Evolutionary conservation across 2,329 filamentous ascomycete genomes (phyloP).

Genomic region (Penicillium glabrum): DNA sequence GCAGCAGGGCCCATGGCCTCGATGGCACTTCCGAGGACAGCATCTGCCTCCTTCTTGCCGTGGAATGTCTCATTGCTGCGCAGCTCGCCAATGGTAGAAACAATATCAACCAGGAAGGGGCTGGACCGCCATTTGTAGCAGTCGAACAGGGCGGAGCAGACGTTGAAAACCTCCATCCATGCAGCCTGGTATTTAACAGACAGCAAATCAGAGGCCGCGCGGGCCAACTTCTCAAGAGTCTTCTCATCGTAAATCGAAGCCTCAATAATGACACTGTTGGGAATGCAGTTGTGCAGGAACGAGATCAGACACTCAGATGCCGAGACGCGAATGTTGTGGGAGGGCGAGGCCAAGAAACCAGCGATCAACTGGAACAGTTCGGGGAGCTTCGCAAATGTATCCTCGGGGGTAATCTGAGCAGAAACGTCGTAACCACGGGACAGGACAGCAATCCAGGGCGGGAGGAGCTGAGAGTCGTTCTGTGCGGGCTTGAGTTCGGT

Average conservation of each 20-base stretch:
- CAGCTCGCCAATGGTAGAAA: conserved; percentile 80
- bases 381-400: conserved; percentile 88
- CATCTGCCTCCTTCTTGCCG: conserved; percentile 92
- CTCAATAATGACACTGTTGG: conserved; percentile 77
- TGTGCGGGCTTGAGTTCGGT: conserved; percentile 85
- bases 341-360: conserved; percentile 78
- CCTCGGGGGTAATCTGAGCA: conserved; percentile 81
- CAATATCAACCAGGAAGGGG: conserved; percentile 72
- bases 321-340: conserved; percentile 90
- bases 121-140: conserved; percentile 79
- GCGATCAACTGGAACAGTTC: conserved; percentile 79
- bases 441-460: conserved; percentile 93
- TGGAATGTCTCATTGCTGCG: conserved; percentile 84
- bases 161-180: conserved; percentile 91
- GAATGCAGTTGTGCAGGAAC: conserved; percentile 87
- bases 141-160: conserved; percentile 84
- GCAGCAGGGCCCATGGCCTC: conserved; percentile 85
- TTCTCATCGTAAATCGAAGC: conserved; percentile 94
- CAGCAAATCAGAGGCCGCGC: conserved; percentile 70
- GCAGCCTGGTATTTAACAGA: conserved; percentile 90
- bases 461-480: conserved; percentile 91
- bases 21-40: conserved; percentile 83
- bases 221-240: conserved; percentile 74
- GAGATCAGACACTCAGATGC: conserved; percentile 94
- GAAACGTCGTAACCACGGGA: conserved; percentile 94